These are phyloP conservation scores for Neonothopanus nambi DNA, from an alignment of 1,284 basidiomycete genomes.

Conservation along the genomic window DNA sequence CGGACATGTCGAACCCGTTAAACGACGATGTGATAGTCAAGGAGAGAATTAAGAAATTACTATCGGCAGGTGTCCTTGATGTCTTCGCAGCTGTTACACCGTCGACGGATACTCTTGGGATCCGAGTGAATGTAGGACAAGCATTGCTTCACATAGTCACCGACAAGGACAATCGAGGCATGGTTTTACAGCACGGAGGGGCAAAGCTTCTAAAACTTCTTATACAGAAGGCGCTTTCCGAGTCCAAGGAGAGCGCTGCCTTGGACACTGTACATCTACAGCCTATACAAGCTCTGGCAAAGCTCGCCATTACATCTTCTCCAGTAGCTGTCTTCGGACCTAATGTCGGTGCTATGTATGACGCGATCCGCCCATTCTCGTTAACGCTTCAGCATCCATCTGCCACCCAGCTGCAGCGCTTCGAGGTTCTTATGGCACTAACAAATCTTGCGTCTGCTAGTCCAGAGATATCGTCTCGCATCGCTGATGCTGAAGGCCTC, in stretches of 20 bases:
- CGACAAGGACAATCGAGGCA: slow-evolving; percentile 75
- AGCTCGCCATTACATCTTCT: slow-evolving; percentile 89
- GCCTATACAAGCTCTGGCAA: slow-evolving; percentile 87
- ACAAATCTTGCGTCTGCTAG: slow-evolving; percentile 91
- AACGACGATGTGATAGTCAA: slow-evolving; percentile 69
- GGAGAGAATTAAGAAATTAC: slow-evolving; percentile 53
- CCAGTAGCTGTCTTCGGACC: slow-evolving; percentile 91
- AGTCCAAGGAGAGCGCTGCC: slow-evolving; percentile 20
- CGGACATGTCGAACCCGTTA: slow-evolving; percentile 32
- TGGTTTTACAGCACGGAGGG: slow-evolving; percentile 83
- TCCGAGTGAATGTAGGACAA: slow-evolving; percentile 51
- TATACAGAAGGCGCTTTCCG: slow-evolving; percentile 44
- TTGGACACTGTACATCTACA: slow-evolving; percentile 56
- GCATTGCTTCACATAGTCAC: slow-evolving; percentile 75
- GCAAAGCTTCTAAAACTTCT: slow-evolving; percentile 71
- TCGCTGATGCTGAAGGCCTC: slow-evolving; percentile 63
- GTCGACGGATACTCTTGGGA: slow-evolving; percentile 54
- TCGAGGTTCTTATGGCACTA: slow-evolving; percentile 93
- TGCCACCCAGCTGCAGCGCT: slow-evolving; percentile 78
- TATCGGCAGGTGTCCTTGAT: slow-evolving; percentile 63
- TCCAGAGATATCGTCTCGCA: slow-evolving; percentile 60
- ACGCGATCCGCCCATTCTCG: slow-evolving; percentile 78
- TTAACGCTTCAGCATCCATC: slow-evolving; percentile 67
- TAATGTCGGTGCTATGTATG: slow-evolving; percentile 71
- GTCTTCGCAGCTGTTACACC: slow-evolving; percentile 61